phyloP scores from a whole-genome alignment of 208 protist genomes.

The Leishmania gerbilli region DNA sequence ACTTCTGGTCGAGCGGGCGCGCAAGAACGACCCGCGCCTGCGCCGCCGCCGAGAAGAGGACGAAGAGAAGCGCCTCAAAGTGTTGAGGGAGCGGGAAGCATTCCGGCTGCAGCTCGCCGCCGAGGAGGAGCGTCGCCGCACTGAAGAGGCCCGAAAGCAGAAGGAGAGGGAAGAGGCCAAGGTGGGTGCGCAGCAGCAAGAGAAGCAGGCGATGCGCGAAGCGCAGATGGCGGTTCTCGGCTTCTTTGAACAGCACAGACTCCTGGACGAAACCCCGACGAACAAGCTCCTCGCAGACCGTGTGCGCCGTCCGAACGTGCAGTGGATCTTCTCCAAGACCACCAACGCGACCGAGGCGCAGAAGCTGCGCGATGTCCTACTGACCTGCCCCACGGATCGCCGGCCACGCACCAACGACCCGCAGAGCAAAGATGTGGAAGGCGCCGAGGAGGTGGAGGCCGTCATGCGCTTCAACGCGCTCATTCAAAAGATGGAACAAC shows the following conservation, averaged over 20 bases:
- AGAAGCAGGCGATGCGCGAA: constrained; percentile 55
- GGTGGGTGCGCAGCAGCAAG: constrained; percentile 33
- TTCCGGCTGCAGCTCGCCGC: constrained; percentile 68
- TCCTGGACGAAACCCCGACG: constrained; percentile 64
- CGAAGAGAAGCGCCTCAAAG: constrained; percentile 66
- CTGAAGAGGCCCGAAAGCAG: constrained; percentile 42
- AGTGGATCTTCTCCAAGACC: constrained; percentile 79
- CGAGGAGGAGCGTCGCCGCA: constrained; percentile 63
- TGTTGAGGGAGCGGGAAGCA: constrained; percentile 67
- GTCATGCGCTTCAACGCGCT: constrained; percentile 77
- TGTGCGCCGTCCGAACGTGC: constrained; percentile 68
- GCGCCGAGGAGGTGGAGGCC: constrained; percentile 44
- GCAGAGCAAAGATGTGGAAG: constrained; percentile 29
- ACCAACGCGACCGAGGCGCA: constrained; percentile 41
- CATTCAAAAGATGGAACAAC: constrained; percentile 60
- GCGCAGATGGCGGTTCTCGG: constrained; percentile 41
- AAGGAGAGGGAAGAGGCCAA: constrained; percentile 53
- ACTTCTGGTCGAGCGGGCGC: constrained; percentile 88
- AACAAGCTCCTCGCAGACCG: constrained; percentile 76
- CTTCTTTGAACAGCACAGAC: constrained; percentile 49
- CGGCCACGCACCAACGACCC: constrained; percentile 11
- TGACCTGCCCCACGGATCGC: constrained; percentile 24
- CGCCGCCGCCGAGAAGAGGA: constrained; percentile 79
- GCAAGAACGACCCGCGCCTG: constrained; percentile 93
- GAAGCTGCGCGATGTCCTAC: constrained; percentile 40